Conservation (phyloP, 345 rosid genomes). For the Carallia pectinifolia region DNA sequence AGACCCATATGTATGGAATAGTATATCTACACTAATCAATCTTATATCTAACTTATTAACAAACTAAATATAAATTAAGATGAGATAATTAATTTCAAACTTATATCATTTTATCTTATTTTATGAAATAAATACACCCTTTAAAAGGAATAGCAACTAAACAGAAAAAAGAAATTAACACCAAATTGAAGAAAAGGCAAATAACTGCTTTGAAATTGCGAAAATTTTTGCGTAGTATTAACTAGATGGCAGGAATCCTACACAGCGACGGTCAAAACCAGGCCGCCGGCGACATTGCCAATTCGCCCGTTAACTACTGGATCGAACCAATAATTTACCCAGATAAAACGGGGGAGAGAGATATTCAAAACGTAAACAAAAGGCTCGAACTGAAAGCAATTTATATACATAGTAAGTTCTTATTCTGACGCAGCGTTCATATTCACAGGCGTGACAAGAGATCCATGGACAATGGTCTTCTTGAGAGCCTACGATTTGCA, state of each 20-base stretch:
- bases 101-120: no score
- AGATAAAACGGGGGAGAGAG: conserved; percentile 27
- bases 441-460: conserved; percentile 31
- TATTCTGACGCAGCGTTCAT: conserved; percentile 19
- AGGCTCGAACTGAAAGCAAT: conserved; percentile 4
- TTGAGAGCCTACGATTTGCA: conserved; percentile 14
- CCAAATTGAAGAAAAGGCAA: background rate
- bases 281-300: conserved; percentile 10
- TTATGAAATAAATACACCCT: no score
- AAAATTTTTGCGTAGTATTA: conserved; percentile 10
- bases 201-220: conserved; percentile 9
- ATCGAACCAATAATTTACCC: conserved; percentile 27
- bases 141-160: background rate
- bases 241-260: conserved; percentile 13
- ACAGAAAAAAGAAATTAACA: background rate
- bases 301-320: conserved; percentile 3
- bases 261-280: conserved; percentile 7
- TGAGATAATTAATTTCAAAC: no score
- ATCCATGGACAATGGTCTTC: conserved; percentile 13
- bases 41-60: no score
- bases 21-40: no score
- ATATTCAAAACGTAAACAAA: background rate
- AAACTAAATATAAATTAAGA: no score
- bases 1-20: no score
- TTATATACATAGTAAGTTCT: conserved; percentile 26